Percentiles rank a stretch among this genome's conserved stretches.
phyloP scores from a whole-genome alignment of 768 basidiomycete genomes.

The Russula lepida region DNA sequence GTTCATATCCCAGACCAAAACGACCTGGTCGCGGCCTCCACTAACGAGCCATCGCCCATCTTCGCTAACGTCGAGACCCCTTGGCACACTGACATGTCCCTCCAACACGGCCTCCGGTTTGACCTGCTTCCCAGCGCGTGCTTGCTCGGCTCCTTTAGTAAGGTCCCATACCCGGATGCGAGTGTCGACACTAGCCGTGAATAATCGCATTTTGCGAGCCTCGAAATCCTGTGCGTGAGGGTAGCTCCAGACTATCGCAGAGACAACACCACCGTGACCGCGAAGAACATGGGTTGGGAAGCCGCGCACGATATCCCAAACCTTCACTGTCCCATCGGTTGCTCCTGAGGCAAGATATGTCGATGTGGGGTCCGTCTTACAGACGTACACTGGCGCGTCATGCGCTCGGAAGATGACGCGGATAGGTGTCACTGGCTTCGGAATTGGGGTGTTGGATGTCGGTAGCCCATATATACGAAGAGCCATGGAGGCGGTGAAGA shows the following conservation, averaged over 20 bases:
- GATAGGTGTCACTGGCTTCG: slow-evolving; percentile 53
- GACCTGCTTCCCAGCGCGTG: slow-evolving; percentile 45
- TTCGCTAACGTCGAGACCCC: slow-evolving; percentile 74
- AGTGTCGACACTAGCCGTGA: slow-evolving; percentile 89
- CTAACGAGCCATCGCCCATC: slow-evolving; percentile 89
- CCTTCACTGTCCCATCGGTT: slow-evolving; percentile 93
- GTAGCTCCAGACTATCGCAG: slow-evolving; percentile 80
- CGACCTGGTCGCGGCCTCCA: slow-evolving; percentile 89
- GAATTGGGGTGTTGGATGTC: slow-evolving; percentile 31
- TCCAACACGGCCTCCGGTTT: slow-evolving; percentile 79
- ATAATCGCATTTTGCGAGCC: slow-evolving; percentile 58
- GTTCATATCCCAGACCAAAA: slow-evolving; percentile 81
- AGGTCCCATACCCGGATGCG: slow-evolving; percentile 90
- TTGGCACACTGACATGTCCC: slow-evolving; percentile 90
- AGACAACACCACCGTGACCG: slow-evolving; percentile 96
- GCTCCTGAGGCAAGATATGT: slow-evolving; percentile 92
- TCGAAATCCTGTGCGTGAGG: slow-evolving; percentile 39
- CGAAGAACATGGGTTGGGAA: slow-evolving; percentile 92
- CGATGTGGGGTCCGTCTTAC: slow-evolving; percentile 74
- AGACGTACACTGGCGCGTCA: slow-evolving; percentile 89
- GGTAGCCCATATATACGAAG: slow-evolving; percentile 83
- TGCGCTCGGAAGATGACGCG: slow-evolving; percentile 81
- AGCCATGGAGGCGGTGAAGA: slow-evolving; percentile 74
- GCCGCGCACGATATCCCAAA: slow-evolving; percentile 85
- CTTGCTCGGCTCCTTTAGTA: slow-evolving; percentile 40